phyloP scores from a whole-genome alignment of 768 basidiomycete species.

The Lactarius psammicola region DNA sequence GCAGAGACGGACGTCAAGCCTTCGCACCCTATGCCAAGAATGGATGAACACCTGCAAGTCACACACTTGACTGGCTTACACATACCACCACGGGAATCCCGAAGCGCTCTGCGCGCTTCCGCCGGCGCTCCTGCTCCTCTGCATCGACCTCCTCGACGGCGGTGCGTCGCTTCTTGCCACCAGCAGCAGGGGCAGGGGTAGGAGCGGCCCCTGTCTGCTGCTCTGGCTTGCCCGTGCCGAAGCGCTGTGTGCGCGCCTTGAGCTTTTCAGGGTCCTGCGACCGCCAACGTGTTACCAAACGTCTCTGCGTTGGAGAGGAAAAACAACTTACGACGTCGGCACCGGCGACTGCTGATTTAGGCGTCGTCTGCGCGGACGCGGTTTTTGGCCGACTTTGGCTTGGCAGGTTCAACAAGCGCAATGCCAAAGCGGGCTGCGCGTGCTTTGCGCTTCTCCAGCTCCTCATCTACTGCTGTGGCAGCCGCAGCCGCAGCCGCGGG shows the following conservation, averaged over 20 bases:
- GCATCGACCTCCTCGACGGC: slow-evolving; percentile 34
- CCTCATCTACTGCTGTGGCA: slow-evolving; percentile 41
- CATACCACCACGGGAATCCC: slow-evolving; percentile 19
- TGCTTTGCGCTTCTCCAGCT: slow-evolving; percentile 55
- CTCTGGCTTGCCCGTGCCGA: slow-evolving; percentile 38
- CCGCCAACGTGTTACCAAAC: slow-evolving; percentile 1
- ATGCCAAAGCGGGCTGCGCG: slow-evolving; percentile 73
- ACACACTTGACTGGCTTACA: neutral
- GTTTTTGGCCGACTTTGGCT: slow-evolving; percentile 31
- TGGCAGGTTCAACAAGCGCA: slow-evolving; percentile 49
- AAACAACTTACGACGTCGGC: neutral
- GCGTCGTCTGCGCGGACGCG: slow-evolving; percentile 19
- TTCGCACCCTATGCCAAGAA: slow-evolving; percentile 15
- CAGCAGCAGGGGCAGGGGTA: slow-evolving; percentile 1
- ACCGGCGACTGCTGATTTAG: slow-evolving; percentile 27
- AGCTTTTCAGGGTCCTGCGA: slow-evolving; percentile 42
- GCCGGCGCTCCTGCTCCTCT: slow-evolving; percentile 27
- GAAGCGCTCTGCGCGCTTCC: slow-evolving; percentile 29
- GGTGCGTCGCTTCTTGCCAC: slow-evolving; percentile 36
- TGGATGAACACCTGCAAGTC: slow-evolving; percentile 1
- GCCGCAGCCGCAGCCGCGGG: slow-evolving; percentile 20
- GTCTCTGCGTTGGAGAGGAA: no score
- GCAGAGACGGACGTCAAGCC: slow-evolving; percentile 11
- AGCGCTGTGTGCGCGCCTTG: slow-evolving; percentile 54
- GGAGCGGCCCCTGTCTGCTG: slow-evolving; percentile 10